Percentiles rank a stretch among this genome's conserved stretches.
Evolutionary conservation across 2,329 filamentous ascomycete species (phyloP).

Genomic region (Diaporthe sp.): DNA sequence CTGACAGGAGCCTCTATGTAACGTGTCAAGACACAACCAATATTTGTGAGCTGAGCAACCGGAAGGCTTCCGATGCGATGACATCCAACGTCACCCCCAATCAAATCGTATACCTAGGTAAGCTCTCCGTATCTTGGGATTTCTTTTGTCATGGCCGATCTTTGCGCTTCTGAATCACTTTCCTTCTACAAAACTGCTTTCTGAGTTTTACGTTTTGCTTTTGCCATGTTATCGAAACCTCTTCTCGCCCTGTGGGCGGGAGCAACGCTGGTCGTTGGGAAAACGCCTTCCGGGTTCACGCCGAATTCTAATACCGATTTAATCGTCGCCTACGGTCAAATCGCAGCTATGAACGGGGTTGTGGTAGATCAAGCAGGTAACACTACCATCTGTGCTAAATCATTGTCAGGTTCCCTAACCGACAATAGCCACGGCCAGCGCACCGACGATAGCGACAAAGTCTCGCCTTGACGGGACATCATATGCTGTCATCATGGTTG

Average conservation of each 20-base stretch:
- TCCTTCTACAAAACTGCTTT: background rate
- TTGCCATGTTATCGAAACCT: background rate
- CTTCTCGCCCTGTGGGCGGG: background rate
- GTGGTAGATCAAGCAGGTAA: constrained; percentile 24
- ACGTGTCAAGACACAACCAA: background rate
- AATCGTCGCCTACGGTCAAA: constrained; percentile 4
- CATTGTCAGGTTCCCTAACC: background rate
- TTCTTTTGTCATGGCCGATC: background rate
- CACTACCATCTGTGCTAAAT: fast-evolving
- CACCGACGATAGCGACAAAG: background rate
- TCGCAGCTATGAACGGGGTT: background rate
- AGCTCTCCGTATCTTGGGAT: too few species aligned
- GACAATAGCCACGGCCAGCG: background rate
- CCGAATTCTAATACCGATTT: background rate
- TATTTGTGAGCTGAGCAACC: background rate
- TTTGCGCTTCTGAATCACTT: background rate
- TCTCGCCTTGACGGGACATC: constrained; percentile 43
- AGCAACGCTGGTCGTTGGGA: constrained; percentile 30
- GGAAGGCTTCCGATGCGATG: background rate
- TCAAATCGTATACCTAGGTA: background rate
- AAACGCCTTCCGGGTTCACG: constrained; percentile 19
- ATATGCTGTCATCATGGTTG: constrained; percentile 58
- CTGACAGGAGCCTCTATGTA: constrained; percentile 4
- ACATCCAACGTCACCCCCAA: background rate
- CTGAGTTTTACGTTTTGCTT: background rate